Base-by-base conservation (phyloP, 1,284 basidiomycete genomes). In the Rhodotorula sp. region DNA sequence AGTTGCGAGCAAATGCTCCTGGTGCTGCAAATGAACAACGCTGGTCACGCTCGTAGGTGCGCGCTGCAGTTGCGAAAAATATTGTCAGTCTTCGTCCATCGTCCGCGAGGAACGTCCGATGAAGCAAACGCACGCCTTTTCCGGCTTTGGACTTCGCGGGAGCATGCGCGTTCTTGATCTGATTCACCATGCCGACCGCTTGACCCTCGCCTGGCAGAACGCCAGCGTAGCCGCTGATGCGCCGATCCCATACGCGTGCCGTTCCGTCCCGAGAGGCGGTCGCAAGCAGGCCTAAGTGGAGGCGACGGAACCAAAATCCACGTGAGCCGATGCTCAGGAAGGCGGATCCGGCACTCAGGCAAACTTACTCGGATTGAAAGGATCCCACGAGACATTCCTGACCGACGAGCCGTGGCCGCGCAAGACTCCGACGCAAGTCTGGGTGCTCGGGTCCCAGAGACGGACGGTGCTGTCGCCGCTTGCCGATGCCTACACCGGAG, bases 251-350 rank as follows among this genome's bases (percentile, higher is more conserved):
- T 1, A 79, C 56, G 22, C 70, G 51, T 53, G 78, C 75, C 3
- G 72, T 61, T 6, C 78, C 78, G 62, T 79, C 78, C 3, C 78
- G 70, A 17, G 77, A 76, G 8, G 76, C 78, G 18, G 74, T 77
- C 6, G 77, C 71, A 12, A 79, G 72, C 42, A 77, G 51, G 44
- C 73, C 76, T 77, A 56, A 29, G 37, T 18, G 45, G n/a, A 54
- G 37, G 37, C 8, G 53, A 26, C 24, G 14, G 17, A 15, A 26
- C 29, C 4, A 54, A 26, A 10, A 29, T 2, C 22, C 1, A 24
- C 12, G 22, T 24, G 24, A n/a, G 12, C 26, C 12, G 29, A 4
- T 12, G 26, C 15, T 54, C 53, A 12, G 26, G 17, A 54, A 17
- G 18, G 14, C 14, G 10, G n/a, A 54, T 2, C 29, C 1, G 37